These are phyloP conservation scores for Betula pendula DNA, from an alignment of 306 rosid genomes.

Conservation along the genomic window DNA sequence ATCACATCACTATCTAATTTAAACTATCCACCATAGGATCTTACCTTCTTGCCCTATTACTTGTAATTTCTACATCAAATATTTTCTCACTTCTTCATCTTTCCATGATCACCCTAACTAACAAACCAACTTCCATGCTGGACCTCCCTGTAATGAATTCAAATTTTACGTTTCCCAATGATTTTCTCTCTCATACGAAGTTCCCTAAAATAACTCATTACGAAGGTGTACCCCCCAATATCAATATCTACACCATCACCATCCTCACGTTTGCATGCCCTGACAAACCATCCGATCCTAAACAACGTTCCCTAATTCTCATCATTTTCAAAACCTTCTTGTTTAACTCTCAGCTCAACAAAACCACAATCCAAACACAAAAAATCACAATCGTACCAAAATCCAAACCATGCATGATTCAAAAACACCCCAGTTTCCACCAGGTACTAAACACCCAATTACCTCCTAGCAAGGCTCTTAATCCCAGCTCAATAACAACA, in stretches of 20 bases:
- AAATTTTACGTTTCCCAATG: neutral
- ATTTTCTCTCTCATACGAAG: neutral
- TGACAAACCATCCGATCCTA: neutral
- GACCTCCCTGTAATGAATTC: neutral
- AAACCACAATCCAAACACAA: neutral
- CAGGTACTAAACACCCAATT: neutral
- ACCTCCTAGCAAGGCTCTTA: neutral
- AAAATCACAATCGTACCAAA: neutral
- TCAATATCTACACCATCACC: neutral
- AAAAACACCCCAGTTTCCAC: neutral
- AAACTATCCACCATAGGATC: neutral
- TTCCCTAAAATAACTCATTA: slow-evolving; percentile 10
- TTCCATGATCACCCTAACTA: neutral
- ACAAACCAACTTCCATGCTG: neutral
- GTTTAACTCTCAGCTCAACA: neutral
- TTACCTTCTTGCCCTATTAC: neutral
- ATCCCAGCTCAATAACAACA: neutral
- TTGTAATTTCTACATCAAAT: no score
- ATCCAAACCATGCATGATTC: neutral
- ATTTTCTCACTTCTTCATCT: neutral
- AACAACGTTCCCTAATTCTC: neutral
- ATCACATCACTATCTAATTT: neutral
- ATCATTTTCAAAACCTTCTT: neutral
- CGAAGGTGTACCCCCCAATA: neutral
- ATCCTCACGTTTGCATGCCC: neutral